phyloP scores from a whole-genome alignment of 352 stramenopile genomes.

The Globisporangium nodosum region DNA sequence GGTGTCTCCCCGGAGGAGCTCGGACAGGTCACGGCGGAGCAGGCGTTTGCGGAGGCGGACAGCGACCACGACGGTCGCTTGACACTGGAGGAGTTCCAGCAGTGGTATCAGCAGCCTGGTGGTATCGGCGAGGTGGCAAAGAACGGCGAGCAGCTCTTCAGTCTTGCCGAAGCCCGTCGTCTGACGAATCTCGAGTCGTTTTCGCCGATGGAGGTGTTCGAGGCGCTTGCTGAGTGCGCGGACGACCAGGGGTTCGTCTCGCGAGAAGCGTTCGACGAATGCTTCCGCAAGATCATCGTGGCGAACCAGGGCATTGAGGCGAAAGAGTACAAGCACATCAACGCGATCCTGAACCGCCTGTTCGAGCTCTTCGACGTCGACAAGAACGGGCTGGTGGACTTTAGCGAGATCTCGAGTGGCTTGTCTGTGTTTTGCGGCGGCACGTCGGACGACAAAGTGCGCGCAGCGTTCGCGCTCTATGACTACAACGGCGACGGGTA shows the following conservation, averaged over 20 bases:
- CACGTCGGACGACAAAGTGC: slow-evolving; percentile 69
- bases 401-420: slow-evolving; percentile 81
- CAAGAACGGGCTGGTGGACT: slow-evolving; percentile 81
- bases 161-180: slow-evolving; percentile 54
- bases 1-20: slow-evolving; percentile 73
- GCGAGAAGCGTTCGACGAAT: slow-evolving; percentile 66
- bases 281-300: slow-evolving; percentile 70
- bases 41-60: slow-evolving; percentile 70
- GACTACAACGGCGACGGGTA: slow-evolving; percentile 83
- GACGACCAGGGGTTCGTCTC: slow-evolving; percentile 72
- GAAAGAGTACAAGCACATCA: slow-evolving; percentile 58
- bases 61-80: slow-evolving; percentile 68
- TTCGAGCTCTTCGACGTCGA: slow-evolving; percentile 84
- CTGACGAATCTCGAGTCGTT: slow-evolving; percentile 75
- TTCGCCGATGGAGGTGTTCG: slow-evolving; percentile 72
- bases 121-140: slow-evolving; percentile 73
- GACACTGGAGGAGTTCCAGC: slow-evolving; percentile 82
- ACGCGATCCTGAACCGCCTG: slow-evolving; percentile 66
- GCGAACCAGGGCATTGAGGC: slow-evolving; percentile 41
- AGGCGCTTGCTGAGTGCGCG: slow-evolving; percentile 60
- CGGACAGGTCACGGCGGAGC: slow-evolving; percentile 68
- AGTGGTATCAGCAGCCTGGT: slow-evolving; percentile 77
- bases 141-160: slow-evolving; percentile 76
- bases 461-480: slow-evolving; percentile 74
- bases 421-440: slow-evolving; percentile 83